Evolutionary conservation across 257 asterid species (phyloP), one percentile per base, ranked within the genome.

Genomic region (Penstemon eatonii): DNA sequence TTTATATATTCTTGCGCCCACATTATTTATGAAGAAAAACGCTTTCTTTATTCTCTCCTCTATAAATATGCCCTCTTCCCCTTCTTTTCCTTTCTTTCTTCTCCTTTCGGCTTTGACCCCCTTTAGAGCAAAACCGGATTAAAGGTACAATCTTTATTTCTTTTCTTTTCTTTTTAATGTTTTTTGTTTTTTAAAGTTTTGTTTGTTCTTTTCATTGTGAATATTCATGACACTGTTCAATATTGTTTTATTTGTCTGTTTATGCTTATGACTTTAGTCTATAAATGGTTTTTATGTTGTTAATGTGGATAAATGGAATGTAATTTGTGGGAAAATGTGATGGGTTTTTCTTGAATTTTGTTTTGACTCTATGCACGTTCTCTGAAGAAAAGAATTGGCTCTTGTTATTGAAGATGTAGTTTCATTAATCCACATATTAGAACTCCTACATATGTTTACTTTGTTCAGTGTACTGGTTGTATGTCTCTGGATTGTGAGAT

Each of bases 31-130:
- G 33, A 25, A 25, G 33, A 25, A 25, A 25, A 25, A 25, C 33
- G 33, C 2, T 25, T 25, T 25, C 33, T 25, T 25, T 25, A 25
- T 25, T 36, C 1, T 53, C 10, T 53, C 25, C n/a, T 67, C 80
- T 77, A 69, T 77, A 79, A 41, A 77, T 83, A 77, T 39, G 60
- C 74, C 67, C 55, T 50, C 11, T 1, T 62, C 50, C 53, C 1
- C 55, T 1, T 0, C 3, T 12, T 53, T 0, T 5, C 0, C 5
- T 49, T 53, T 72, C 79, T 55, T 72, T 69, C 72, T 62, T 72
- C 53, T 61, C 75, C 43, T 49, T 56, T 63, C 33, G 33, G 33
- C 33, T 25, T 25, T 25, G 33, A 25, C 33, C 33, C 33, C 33
- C 33, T 25, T 1, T 25, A 25, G 33, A 25, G 33, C 33, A 25